Base-by-base conservation (phyloP, 345 rosid species). In the Citrus mangshanensis region DNA sequence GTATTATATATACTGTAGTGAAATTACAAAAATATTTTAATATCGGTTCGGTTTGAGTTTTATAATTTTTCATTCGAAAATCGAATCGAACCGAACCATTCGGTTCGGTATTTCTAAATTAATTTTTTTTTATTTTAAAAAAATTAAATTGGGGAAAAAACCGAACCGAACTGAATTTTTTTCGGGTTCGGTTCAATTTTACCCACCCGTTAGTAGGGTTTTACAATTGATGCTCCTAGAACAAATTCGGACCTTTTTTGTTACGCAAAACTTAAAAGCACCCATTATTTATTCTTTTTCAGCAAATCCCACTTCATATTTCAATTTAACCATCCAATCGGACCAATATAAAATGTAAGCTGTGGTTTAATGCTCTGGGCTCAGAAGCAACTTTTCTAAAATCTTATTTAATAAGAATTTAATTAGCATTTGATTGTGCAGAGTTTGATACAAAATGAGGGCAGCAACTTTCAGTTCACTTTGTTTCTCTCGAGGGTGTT, bases 401-500 rank as follows among this genome's bases (percentile, higher is more conserved):
- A 46, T 46, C 16, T 54, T 54, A 18, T 54, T 18, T 54, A 54
- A 54, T 18, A 19, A 1, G 0, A 10, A 1, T 65, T 22, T 46
- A 46, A 9, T 30, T 42, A 19, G 64, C 16, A 55, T 34, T 18
- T 54, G n/a, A 14, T 55, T 72, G 32, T 63, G 79, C 82, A 42
- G 78, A 73, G 37, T 68, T 72, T 74, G 22, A 64, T 8, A 30
- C 59, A 78, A 40, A 80, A 88, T 86, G 89, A 80, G 81, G 71
- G 30, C 77, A 68, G 80, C 87, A 13, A 70, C 88, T 71, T 83
- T 84, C 81, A 84, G 66, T 70, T 82, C 87, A 1, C 30, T 77
- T 78, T 77, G 72, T 81, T 75, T 79, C 73, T 55, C 84, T 60
- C 74, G 82, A 46, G 84, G 86, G 42, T 81, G 63, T 79, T 72